Evolutionary conservation across 148 eudicot species (phyloP), one percentile per base, ranked within the genome.

Genomic region (Simmondsia chinensis): DNA sequence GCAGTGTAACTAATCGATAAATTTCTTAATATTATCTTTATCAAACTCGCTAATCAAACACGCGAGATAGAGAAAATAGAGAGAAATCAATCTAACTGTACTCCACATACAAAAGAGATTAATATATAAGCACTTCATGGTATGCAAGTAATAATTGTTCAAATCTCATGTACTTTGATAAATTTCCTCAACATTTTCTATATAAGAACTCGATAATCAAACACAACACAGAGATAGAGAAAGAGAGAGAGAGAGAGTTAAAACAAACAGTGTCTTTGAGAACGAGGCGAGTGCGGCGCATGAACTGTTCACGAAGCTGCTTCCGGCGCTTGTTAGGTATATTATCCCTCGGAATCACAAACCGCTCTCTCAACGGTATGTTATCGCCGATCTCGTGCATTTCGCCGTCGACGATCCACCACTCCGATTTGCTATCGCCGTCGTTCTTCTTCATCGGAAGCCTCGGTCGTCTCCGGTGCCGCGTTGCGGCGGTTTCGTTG

Each of bases 251-350:
- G 13, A 21, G 23, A 43, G 30, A 33, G 41, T 13, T 47, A 44
- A 48, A 23, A 53, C 68, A 29, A 9, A 85, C 95, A 36, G 77
- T 50, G 22, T 85, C 95, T 51, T 80, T 85, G 39, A 91, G 36
- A 32, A 86, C 83, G 48, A 91, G 99, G 38, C 96, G 99, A 50
- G 99, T 91, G 22, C 99, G 83, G 43, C 99, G 94, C 99, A 91
- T 91, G 76, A 84, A 91, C 74, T 91, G 99, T 9, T 91, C 94
- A 0, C 99, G 74, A 4, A 91, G 86, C 82, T 82, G 86, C 50
- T 91, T 91, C 25, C 99, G 82, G 9, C 94, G 83, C 54, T 56
- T 62, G 57, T 86, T 82, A 14, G 95, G 89, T 11, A 91, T 47
- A 10, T 91, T 91, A 41, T 86, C 85, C 39, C 99, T 71, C 1